Evolutionary conservation across 2,329 filamentous ascomycete genomes (phyloP), one percentile per base, ranked within the genome.

Genomic region (Leptographium procerum): DNA sequence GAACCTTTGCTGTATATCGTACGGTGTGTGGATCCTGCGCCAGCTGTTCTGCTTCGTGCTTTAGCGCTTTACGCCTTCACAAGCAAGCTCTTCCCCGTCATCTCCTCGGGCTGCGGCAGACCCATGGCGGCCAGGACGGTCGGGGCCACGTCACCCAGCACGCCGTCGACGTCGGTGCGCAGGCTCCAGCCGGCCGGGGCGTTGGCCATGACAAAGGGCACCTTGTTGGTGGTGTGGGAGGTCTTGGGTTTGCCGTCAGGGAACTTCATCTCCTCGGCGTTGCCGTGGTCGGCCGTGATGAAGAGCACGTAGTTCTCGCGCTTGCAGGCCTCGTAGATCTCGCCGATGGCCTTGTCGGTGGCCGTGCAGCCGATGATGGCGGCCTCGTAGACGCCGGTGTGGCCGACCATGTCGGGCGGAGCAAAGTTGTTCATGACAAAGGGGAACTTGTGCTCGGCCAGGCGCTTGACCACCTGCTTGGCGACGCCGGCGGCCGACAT

Each of bases 401-500:
- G 94, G 66, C 94, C 94, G 64, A 99, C 94, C 94, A 99, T 99
- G 77, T 99, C 94, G 22, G 94, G 94, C 48, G 94, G 94, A 48
- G 94, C 94, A 75, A 99, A 97, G 84, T 99, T 99, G 85, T 97
- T 96, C 94, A 99, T 99, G 73, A 99, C 80, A 70, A 99, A 97
- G 69, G 94, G 91, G 75, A 91, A 96, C 70, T 88, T 85, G 69
- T 87, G 84, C 73, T 95, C 89, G 29, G 73, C 82, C 64, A 99
- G 86, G 60, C 91, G 86, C 80, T 96, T 94, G 72, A 78, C 83
- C 60, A 96, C 87, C 77, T 95, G 92, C 68, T 95, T 82, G 55
- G 89, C 94, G 16, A 99, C 94, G 51, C 81, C 88, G 66, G 86
- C 89, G 65, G 91, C 92, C 68, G 89, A 95, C 94, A 99, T 99